Base-by-base conservation (phyloP, 257 asterid species). In the Solanum neorickii region DNA sequence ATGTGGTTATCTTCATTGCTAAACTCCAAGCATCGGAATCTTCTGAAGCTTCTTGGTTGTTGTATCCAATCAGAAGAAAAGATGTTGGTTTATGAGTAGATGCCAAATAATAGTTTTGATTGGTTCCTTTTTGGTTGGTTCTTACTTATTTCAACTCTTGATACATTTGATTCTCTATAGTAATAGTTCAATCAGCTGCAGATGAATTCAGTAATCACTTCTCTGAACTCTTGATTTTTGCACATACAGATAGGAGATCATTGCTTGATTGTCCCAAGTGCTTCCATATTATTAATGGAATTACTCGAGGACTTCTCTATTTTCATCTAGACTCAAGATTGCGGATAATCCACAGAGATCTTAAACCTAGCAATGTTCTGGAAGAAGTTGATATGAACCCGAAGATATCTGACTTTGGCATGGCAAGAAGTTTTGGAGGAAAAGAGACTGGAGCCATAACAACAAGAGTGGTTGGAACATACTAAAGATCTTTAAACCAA, bases 321-420 rank as follows among this genome's bases (percentile, higher is more conserved):
- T 68, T 85, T 44, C 87, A 85, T 85, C 75, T 41, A 39, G 52
- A 68, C 37, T 85, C 82, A 23, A 85, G 82, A 29, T 21, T 85
- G 74, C 52, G 82, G 12, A 44, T 85, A n/a, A 85, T 85, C 72
- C 68, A 85, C 18, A 39, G 82, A 69, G 87, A 85, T 85, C 60
- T 85, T 60, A 85, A 85, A 68, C 60, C 76, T 18, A 85, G 82
- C 82, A 68, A 83, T 41, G 72, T 83, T 83, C 35, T 83, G 69
- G 49, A 35, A 83, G 86, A 83, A 39, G 35, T 33, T 42, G 82
- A 85, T 68, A 85, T 85, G 87, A 69, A 85, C 87, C 80, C 82
- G 2, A 85, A 85, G 44, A 85, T 85, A 42, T 85, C 87, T 9
- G 87, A 85, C 82, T 85, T 85, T 42, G 87, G 82, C 82, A 66